These are phyloP conservation scores for Monsonia emarginata DNA, from an alignment of 441 rosid genomes.

Conservation along the genomic window DNA sequence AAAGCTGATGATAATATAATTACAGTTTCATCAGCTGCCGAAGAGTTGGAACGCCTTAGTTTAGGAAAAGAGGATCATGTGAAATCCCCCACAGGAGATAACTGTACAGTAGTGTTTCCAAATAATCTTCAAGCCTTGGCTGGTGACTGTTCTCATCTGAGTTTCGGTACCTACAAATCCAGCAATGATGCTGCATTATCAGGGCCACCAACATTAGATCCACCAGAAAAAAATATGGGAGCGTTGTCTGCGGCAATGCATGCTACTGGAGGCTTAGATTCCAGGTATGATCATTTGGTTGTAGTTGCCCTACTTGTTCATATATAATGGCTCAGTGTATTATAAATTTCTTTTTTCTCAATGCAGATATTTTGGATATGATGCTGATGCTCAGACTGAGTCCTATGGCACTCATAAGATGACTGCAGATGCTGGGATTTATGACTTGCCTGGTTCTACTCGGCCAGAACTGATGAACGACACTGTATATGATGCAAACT, in stretches of 20 bases:
- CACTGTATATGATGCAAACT: slow-evolving; percentile 20
- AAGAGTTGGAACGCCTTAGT: slow-evolving; percentile 27
- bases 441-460: slow-evolving; percentile 14
- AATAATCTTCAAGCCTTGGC: slow-evolving; percentile 33
- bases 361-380: slow-evolving; percentile 26
- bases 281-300: slow-evolving; percentile 23
- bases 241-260: slow-evolving; percentile 16
- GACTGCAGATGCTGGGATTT: slow-evolving; percentile 20
- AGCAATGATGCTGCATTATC: slow-evolving; percentile 15
- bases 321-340: slow-evolving; percentile 5
- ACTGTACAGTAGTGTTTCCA: slow-evolving; percentile 34
- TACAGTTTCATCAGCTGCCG: slow-evolving; percentile 23
- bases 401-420: slow-evolving; percentile 16
- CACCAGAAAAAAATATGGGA: slow-evolving; percentile 15
- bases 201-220: slow-evolving; percentile 16
- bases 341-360: slow-evolving; percentile 11
- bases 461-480: slow-evolving; percentile 17
- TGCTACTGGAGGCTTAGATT: slow-evolving; percentile 17
- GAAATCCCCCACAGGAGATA: slow-evolving; percentile 18
- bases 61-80: slow-evolving; percentile 22
- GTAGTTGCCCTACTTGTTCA: slow-evolving; percentile 4
- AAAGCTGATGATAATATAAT: slow-evolving; percentile 13
- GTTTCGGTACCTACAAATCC: slow-evolving; percentile 44
- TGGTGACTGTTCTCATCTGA: slow-evolving; percentile 41
- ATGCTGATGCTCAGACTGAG: slow-evolving; percentile 19